Conservation (phyloP, 768 basidiomycete species). For the Nidularia sp. region DNA sequence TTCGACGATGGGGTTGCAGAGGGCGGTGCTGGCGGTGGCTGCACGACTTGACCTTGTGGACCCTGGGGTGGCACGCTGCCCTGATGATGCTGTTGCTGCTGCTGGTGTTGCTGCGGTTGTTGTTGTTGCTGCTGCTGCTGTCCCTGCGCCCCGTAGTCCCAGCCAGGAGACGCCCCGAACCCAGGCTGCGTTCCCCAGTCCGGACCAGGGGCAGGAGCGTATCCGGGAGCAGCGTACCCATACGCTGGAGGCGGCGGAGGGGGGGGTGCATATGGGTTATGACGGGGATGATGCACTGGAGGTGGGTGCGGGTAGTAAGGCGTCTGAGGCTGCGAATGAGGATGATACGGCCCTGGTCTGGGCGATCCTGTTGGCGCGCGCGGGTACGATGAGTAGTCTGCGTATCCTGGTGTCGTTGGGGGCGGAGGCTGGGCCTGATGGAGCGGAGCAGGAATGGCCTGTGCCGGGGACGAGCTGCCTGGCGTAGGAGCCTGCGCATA, state of each 20-base stretch:
- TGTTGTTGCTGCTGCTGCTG: slow-evolving; percentile 12
- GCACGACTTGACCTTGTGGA: neutral
- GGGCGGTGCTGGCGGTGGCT: neutral
- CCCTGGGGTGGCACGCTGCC: neutral
- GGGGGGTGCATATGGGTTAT: neutral
- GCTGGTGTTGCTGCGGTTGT: slow-evolving; percentile 6
- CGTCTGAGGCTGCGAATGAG: slow-evolving; percentile 8
- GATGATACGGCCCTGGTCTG: slow-evolving; percentile 9
- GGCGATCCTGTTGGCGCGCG: slow-evolving; percentile 7
- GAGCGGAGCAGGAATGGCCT: slow-evolving; percentile 6
- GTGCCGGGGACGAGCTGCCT: slow-evolving; percentile 2
- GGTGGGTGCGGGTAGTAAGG: slow-evolving; percentile 6
- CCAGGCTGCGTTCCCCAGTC: slow-evolving; percentile 3
- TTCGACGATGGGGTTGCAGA: slow-evolving; percentile 6
- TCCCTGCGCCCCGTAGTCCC: neutral
- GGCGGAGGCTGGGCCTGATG: slow-evolving; percentile 3
- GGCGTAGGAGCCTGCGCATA: slow-evolving; percentile 10
- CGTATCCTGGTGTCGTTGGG: slow-evolving; percentile 2
- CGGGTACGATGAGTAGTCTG: slow-evolving; percentile 1
- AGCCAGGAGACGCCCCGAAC: slow-evolving; percentile 1
- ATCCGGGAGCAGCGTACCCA: neutral
- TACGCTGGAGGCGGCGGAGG: slow-evolving; percentile 5
- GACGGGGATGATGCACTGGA: slow-evolving; percentile 8
- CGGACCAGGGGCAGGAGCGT: neutral
- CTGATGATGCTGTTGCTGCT: slow-evolving; percentile 1